phyloP scores from a whole-genome alignment of 495 filamentous ascomycete species.

The Xylaria venustula region DNA sequence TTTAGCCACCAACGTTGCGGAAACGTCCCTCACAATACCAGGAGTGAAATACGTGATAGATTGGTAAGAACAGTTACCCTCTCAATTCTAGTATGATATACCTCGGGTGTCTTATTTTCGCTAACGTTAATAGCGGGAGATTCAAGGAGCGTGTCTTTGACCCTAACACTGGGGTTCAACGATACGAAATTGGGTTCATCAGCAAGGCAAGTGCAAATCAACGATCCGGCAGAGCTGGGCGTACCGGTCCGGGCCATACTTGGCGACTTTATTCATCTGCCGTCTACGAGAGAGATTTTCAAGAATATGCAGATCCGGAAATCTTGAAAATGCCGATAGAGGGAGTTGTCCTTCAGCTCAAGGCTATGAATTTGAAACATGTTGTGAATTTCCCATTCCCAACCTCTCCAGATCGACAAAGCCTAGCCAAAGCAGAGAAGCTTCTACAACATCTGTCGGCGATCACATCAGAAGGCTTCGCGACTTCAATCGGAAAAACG shows the following conservation, averaged over 20 bases:
- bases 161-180: conserved; percentile 82
- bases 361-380: conserved; percentile 88
- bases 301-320: conserved; percentile 83
- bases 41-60: conserved; percentile 97
- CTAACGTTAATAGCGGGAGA: conserved; percentile 55
- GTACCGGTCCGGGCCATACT: conserved; percentile 94
- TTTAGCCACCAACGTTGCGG: conserved; percentile 93
- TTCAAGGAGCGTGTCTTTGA: conserved; percentile 91
- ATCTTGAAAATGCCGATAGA: conserved; percentile 91
- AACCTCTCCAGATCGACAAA: conserved; percentile 78
- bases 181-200: conserved; percentile 92
- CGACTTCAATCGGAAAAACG: conserved; percentile 72
- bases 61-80: conserved; percentile 17
- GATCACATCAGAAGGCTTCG: conserved; percentile 63
- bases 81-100: not conserved
- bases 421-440: conserved; percentile 81
- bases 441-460: conserved; percentile 74
- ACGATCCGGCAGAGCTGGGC: conserved; percentile 88
- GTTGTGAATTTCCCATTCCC: conserved; percentile 98
- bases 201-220: conserved; percentile 96
- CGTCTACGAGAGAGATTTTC: conserved; percentile 88
- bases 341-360: conserved; percentile 87
- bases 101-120: conserved; percentile 17
- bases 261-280: conserved; percentile 93
- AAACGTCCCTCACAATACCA: conserved; percentile 95